phyloP scores from a whole-genome alignment of 2,329 filamentous ascomycete genomes.

The Exophiala oligosperma region DNA sequence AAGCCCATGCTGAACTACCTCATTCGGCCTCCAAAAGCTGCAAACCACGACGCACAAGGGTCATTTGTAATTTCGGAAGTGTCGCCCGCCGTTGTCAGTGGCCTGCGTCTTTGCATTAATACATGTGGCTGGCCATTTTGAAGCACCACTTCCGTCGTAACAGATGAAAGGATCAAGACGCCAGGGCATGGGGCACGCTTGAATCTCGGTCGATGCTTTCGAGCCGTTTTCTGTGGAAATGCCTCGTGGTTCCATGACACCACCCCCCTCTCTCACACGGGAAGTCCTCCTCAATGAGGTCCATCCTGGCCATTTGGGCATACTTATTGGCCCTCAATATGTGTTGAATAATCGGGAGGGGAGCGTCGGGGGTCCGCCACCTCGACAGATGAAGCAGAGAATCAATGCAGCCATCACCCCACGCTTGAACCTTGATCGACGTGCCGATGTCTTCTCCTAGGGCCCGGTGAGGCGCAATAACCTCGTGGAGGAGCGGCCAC shows the following conservation, averaged over 20 bases:
- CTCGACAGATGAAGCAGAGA: neutral
- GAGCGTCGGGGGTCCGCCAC: neutral
- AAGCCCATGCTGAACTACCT: neutral
- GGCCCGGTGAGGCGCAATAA: neutral
- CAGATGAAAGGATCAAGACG: too few relatives aligned
- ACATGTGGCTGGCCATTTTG: too few relatives aligned
- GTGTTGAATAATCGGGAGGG: constrained; percentile 21
- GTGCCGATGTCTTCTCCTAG: neutral
- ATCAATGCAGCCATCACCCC: neutral
- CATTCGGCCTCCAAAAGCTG: too few relatives aligned
- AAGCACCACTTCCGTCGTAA: too few relatives aligned
- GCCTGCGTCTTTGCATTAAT: too few relatives aligned
- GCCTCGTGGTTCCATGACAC: neutral
- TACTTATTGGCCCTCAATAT: constrained; percentile 6
- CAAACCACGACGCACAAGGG: neutral
- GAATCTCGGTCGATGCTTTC: neutral
- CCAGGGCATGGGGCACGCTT: neutral
- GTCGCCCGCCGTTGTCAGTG: too few relatives aligned
- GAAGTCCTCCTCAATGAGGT: constrained; percentile 5
- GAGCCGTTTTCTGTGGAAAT: too few relatives aligned
- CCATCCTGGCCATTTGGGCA: neutral
- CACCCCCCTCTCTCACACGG: constrained; percentile 1
- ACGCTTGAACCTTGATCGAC: neutral
- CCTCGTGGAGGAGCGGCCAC: neutral
- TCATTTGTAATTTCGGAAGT: neutral